Percentiles rank a stretch among this genome's conserved stretches.
Conservation (phyloP, 2,329 filamentous ascomycete species). For the Pestalotiopsis sp. region DNA sequence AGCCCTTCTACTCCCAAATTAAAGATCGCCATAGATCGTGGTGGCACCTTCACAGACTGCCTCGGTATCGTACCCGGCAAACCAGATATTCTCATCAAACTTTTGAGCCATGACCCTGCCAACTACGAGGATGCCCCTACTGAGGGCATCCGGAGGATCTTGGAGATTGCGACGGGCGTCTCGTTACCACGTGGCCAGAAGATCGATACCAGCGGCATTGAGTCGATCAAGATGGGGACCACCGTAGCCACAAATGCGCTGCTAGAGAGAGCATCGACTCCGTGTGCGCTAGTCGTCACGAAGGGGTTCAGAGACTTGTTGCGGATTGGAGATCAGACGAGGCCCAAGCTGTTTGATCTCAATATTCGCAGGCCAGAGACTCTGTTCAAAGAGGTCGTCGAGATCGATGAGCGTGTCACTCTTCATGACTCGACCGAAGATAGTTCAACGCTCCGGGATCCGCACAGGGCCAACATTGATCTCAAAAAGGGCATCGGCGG, state of each 20-base stretch:
- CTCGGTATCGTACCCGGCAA: slow-evolving; percentile 10
- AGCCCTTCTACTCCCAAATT: slow-evolving; percentile 3
- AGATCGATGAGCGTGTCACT: slow-evolving; percentile 73
- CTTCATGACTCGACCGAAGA: slow-evolving; percentile 66
- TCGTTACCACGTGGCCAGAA: slow-evolving; percentile 8
- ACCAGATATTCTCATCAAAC: slow-evolving; percentile 14
- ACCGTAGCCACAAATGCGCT: slow-evolving; percentile 16
- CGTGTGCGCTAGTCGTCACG: slow-evolving; percentile 10
- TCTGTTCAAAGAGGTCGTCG: slow-evolving; percentile 68
- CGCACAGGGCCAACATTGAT: slow-evolving; percentile 52
- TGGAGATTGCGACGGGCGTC: slow-evolving; percentile 13
- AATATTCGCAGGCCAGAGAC: slow-evolving; percentile 68
- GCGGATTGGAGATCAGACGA: slow-evolving; percentile 72
- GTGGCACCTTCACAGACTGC: slow-evolving; percentile 17
- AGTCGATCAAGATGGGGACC: slow-evolving; percentile 17
- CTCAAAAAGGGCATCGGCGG: slow-evolving; percentile 53
- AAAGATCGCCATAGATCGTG: slow-evolving; percentile 16
- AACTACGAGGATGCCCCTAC: slow-evolving; percentile 16
- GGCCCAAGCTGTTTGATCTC: slow-evolving; percentile 73
- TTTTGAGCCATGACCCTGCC: slow-evolving; percentile 13
- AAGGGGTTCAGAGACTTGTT: slow-evolving; percentile 66
- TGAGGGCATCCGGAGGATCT: slow-evolving; percentile 14
- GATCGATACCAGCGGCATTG: slow-evolving; percentile 6
- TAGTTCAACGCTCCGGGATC: slow-evolving; percentile 34
- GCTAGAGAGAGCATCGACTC: not conserved